phyloP scores from a whole-genome alignment of 2,329 filamentous ascomycete genomes.

The Sarocladium kiliense region DNA sequence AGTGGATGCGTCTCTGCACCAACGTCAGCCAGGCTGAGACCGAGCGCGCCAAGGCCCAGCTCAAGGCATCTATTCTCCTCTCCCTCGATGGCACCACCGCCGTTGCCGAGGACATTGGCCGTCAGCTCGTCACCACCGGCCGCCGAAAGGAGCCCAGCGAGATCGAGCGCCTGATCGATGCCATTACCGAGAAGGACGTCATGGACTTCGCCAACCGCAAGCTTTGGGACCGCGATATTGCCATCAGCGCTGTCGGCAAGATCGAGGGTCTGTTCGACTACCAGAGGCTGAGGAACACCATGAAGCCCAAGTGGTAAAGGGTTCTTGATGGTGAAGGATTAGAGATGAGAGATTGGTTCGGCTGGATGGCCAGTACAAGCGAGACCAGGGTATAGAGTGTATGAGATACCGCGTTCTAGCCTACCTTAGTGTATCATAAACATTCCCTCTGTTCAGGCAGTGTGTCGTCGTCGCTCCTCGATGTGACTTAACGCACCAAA shows the following conservation, averaged over 20 bases:
- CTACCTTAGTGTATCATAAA: conserved; percentile 48
- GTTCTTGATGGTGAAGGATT: conserved; percentile 33
- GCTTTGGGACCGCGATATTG: conserved; percentile 96
- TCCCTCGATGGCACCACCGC: conserved; percentile 97
- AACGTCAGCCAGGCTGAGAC: conserved; percentile 86
- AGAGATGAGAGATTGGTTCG: conserved; percentile 15
- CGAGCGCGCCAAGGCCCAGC: conserved; percentile 97
- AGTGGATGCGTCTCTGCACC: conserved; percentile 93
- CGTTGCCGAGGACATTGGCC: conserved; percentile 95
- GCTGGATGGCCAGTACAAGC: conserved; percentile 26
- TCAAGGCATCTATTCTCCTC: conserved; percentile 96
- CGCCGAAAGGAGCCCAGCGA: conserved; percentile 86
- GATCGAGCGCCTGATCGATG: conserved; percentile 86
- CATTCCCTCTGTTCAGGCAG: conserved; percentile 32
- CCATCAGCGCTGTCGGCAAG: conserved; percentile 85
- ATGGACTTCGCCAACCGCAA: conserved; percentile 95
- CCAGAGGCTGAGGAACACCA: conserved; percentile 73
- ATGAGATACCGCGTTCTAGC: conserved; percentile 47
- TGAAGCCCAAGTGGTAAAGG: conserved; percentile 70
- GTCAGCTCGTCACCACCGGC: conserved; percentile 96
- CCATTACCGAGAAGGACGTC: conserved; percentile 90
- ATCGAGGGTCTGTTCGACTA: conserved; percentile 85
- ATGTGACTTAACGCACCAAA: too few relatives aligned
- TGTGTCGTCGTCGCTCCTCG: too few relatives aligned
- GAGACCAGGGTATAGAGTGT: conserved; percentile 49